Evolutionary conservation across 140 eudicot species (phyloP).

Genomic region (Cichorium intybus): DNA sequence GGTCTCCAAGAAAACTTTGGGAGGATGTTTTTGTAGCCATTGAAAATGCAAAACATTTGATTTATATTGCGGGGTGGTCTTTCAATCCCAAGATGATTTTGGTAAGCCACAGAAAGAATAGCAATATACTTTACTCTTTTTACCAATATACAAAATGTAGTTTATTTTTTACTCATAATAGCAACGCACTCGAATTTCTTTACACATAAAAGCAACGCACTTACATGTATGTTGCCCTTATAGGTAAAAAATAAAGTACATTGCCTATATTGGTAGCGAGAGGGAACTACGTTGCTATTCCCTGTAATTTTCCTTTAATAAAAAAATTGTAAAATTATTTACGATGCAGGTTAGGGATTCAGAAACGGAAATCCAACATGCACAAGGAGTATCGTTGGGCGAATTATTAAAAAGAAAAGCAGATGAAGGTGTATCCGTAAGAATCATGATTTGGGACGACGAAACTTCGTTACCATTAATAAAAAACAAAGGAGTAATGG

Average conservation of each 20-base stretch:
- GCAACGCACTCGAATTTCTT: no score
- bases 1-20: conserved; percentile 70
- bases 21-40: conserved; percentile 83
- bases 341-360: conserved; percentile 68
- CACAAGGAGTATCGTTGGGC: conserved; percentile 79
- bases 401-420: conserved; percentile 79
- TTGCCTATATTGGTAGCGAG: no score
- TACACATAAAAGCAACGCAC: no score
- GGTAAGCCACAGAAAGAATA: conserved; percentile 41
- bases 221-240: no score
- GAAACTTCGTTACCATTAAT: conserved; percentile 85
- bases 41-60: conserved; percentile 81
- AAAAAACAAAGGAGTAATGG: conserved; percentile 89
- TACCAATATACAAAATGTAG: neutral
- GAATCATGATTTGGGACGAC: conserved; percentile 88
- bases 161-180: neutral
- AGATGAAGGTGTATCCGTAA: conserved; percentile 90
- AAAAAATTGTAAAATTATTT: neutral
- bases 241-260: no score
- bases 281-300: no score
- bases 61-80: conserved; percentile 97
- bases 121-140: neutral
- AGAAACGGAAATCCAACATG: conserved; percentile 78
- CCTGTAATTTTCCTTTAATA: no score
- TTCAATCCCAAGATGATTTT: conserved; percentile 77